Conservation (phyloP, 352 stramenopile genomes). For the Phytopythium boreale region DNA sequence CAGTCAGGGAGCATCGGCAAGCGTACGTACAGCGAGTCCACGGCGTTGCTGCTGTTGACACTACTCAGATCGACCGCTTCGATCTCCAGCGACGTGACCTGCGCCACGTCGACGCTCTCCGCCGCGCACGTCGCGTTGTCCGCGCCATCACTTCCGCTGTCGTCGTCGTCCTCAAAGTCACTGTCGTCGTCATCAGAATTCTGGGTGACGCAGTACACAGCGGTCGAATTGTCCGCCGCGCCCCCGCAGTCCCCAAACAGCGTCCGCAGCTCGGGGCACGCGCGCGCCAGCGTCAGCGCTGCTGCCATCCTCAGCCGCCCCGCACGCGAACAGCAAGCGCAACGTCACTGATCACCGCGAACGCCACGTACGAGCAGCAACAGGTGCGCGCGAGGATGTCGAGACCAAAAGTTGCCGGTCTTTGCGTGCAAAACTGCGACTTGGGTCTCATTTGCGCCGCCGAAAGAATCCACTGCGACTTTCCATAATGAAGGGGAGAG, state of each 20-base stretch:
- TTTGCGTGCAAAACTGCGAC: too few relatives aligned
- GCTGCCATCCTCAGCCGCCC: not conserved
- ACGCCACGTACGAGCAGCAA: not conserved
- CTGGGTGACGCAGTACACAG: constrained; percentile 3
- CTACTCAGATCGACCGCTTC: constrained; percentile 1
- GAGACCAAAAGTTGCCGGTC: too few relatives aligned
- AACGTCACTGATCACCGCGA: not conserved
- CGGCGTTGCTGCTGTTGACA: not conserved
- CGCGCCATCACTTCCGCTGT: not conserved
- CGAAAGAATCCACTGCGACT: too few relatives aligned
- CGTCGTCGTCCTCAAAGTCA: not conserved
- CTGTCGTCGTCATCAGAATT: not conserved
- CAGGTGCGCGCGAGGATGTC: too few relatives aligned
- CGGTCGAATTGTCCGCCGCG: not conserved
- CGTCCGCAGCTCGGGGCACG: constrained; percentile 4
- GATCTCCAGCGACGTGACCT: not conserved
- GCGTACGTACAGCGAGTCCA: not conserved
- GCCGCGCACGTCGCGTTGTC: not conserved
- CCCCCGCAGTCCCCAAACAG: constrained; percentile 3
- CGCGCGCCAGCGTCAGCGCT: not conserved
- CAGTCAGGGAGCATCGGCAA: not conserved
- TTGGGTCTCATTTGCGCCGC: too few relatives aligned
- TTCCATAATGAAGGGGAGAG: too few relatives aligned
- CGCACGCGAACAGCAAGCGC: not conserved
- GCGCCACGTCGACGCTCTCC: not conserved